These are phyloP conservation scores for Betula pendula DNA, from an alignment of 306 rosid species.

Conservation along the genomic window DNA sequence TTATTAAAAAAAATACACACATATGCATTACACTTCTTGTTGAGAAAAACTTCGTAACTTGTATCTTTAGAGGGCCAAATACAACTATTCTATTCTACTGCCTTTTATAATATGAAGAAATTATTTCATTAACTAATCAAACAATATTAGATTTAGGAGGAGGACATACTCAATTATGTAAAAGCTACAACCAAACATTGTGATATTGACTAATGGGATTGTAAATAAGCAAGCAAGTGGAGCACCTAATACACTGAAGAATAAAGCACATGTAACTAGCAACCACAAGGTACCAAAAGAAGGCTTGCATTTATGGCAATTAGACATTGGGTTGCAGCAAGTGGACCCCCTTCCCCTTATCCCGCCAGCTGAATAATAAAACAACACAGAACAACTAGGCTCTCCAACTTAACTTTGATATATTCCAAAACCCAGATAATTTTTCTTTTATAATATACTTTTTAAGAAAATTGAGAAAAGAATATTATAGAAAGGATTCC, in stretches of 20 bases:
- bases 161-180: not conserved
- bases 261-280: not conserved
- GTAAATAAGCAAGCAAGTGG: too few relatives aligned
- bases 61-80: not conserved
- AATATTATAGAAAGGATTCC: constrained; percentile 23
- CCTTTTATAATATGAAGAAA: not conserved
- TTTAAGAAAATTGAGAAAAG: constrained; percentile 12
- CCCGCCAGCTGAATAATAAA: not conserved
- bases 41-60: not conserved
- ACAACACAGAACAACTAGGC: not conserved
- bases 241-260: not conserved
- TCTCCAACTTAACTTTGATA: not conserved
- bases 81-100: not conserved
- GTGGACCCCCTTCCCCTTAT: not conserved
- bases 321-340: not conserved
- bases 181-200: constrained; percentile 9
- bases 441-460: not conserved
- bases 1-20: too few relatives aligned
- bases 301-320: constrained; percentile 9
- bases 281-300: constrained; percentile 2
- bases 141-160: not conserved
- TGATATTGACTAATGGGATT: not conserved
- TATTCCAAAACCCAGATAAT: constrained; percentile 6
- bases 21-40: not conserved
- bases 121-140: not conserved